Evolutionary conservation across 768 basidiomycete species (phyloP).

Genomic region (Trametes gibbosa): DNA sequence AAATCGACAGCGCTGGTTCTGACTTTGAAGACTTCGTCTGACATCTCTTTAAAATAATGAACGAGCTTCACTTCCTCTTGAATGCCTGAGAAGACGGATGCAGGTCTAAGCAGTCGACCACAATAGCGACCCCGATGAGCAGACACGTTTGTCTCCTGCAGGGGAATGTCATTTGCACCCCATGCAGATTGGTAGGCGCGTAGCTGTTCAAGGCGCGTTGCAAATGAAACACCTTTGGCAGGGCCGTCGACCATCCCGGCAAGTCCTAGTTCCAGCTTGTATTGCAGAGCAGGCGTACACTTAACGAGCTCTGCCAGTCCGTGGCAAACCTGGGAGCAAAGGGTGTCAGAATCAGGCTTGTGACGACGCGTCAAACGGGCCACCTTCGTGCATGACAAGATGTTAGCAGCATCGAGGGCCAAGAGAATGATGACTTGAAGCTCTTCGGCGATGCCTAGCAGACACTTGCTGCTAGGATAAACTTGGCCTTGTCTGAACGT

Average conservation of each 20-base stretch:
- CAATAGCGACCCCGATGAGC: too few species aligned
- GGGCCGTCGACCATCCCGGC: constrained; percentile 5
- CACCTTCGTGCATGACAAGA: neutral
- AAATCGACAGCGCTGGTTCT: neutral
- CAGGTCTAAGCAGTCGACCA: neutral
- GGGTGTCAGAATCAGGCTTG: too few species aligned
- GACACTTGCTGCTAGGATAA: neutral
- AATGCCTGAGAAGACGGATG: neutral
- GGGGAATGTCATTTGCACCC: neutral
- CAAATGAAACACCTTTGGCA: neutral
- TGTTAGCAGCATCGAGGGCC: neutral
- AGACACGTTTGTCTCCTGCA: neutral
- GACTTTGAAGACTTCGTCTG: neutral
- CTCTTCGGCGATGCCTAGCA: neutral
- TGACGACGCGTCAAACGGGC: neutral
- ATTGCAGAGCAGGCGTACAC: neutral
- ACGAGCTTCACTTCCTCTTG: neutral
- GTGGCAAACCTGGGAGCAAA: neutral
- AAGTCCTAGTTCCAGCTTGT: constrained; percentile 10
- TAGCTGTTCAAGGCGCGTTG: neutral
- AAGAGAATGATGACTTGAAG: neutral
- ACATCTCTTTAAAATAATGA: neutral
- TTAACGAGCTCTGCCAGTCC: neutral
- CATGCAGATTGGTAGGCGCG: constrained; percentile 2
- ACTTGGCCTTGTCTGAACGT: too few species aligned